Base-by-base conservation (phyloP, 306 rosid species). In the Cyamopsis tetragonoloba region DNA sequence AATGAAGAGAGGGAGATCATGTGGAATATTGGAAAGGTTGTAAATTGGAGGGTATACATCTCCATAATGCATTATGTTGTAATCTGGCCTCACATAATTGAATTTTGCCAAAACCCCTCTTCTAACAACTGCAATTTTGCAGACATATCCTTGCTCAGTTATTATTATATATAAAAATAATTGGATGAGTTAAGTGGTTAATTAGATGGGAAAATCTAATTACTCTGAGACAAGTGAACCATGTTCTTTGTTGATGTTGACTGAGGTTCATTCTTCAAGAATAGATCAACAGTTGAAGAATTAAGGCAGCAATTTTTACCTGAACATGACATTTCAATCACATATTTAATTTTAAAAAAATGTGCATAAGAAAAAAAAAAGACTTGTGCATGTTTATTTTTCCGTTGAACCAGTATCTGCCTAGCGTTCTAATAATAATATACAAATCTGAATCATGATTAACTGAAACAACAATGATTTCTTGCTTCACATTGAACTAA, bases 211-310 rank as follows among this genome's bases (percentile, higher is more conserved):
- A 26, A 60, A 42, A 26, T 42, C 88, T 71, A n/a, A n/a, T n/a
- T 86, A 93, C 99, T 82, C 71, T 93, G 99, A 59, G 96, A 74
- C 63, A 93, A 84, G 75, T 93, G 99, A 34, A 85, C 83, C 92
- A 93, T 5, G 84, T 80, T 93, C 84, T 79, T 88, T 42, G 85
- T 86, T 14, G 97, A 88, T 49, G 99, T 89, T 24, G 97, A 43
- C 41, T 86, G 99, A 13, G 97, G 96, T 43, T 82, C 91, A 58
- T 86, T 82, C 78, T 9, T 57, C 61, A 93, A 63, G 67, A 93
- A 88, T 38, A 82, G 75, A 26, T 82, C 84, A 38, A 88, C 50
- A 0, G 92, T 86, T 20, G 99, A 90, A 41, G 92, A 75, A 81
- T 93, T 90, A 49, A 93, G 91, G 66, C 97, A 90, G 28, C 96